These are phyloP conservation scores for Coemansia sp. DNA, from an alignment of 192 early-diverging fungal genomes.

Conservation along the genomic window DNA sequence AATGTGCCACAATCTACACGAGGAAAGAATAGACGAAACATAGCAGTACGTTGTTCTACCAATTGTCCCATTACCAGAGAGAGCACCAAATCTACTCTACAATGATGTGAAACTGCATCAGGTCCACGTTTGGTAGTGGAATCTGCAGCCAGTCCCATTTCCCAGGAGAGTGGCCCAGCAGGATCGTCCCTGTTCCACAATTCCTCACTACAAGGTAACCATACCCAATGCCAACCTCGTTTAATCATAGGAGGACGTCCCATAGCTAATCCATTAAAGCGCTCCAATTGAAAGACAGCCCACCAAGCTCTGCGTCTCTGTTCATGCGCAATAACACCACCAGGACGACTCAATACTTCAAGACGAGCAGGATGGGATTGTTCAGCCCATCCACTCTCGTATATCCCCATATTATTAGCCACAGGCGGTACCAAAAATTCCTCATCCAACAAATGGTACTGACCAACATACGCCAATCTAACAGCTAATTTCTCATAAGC, in stretches of 20 bases:
- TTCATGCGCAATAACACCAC: conserved; percentile 47
- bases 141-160: conserved; percentile 38
- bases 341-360: conserved; percentile 44
- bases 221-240: conserved; percentile 55
- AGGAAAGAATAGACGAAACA: conserved; percentile 53
- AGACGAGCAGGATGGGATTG: conserved; percentile 39
- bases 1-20: conserved; percentile 48
- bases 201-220: conserved; percentile 48
- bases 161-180: conserved; percentile 36
- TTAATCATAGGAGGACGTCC: conserved; percentile 52
- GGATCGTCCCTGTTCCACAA: conserved; percentile 45
- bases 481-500: conserved; percentile 48
- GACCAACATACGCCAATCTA: conserved; percentile 47
- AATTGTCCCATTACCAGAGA: conserved; percentile 51
- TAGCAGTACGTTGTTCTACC: conserved; percentile 44
- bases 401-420: conserved; percentile 45
- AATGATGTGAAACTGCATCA: conserved; percentile 24
- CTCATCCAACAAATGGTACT: conserved; percentile 52
- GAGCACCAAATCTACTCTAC: conserved; percentile 43
- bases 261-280: conserved; percentile 53
- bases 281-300: conserved; percentile 48
- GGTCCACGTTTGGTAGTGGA: conserved; percentile 19
- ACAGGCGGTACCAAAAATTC: conserved; percentile 50
- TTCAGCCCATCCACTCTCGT: conserved; percentile 48
- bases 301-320: conserved; percentile 49